Base-by-base conservation (phyloP, 257 asterid genomes). In the Primulina eburnea region DNA sequence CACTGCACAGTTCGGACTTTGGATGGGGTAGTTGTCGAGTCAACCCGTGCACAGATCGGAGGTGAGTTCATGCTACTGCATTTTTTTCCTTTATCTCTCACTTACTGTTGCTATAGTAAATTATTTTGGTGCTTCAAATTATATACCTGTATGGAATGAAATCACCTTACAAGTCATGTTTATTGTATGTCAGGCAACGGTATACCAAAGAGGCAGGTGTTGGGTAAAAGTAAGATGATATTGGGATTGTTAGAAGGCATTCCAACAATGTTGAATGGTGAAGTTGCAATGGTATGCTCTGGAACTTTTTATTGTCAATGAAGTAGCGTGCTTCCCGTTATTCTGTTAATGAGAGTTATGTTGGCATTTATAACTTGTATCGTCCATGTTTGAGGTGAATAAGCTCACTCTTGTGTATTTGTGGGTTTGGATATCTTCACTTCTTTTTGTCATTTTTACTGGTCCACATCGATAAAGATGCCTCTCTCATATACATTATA, bases 191-290 rank as follows among this genome's bases (percentile, higher is more conserved):
- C 85, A 94, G 99, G 96, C 62, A 89, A 75, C 60, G 97, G 95
- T 69, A 75, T 64, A 69, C 97, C 97, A 9, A 70, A 75, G 71
- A 84, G 99, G 85, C 87, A 83, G 68, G 95, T 94, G 63, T 60
- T 94, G 81, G 99, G 99, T n/a, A 94, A 89, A 82, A 89, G 89
- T 88, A 91, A 89, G 83, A 69, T 91, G 79, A 67, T 94, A 76
- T 72, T 91, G 80, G 99, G 99, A 77, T 74, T 91, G 83, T 78
- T 94, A 8, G 97, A 91, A 84, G 97, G 99, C 65, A 80, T 94
- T 67, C 91, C 95, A 17, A 89, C 99, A 60, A 89, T 91, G 99
- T 75, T 83, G 79, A 80, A 69, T 74, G 97, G 92, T 62, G 99
- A 91, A 89, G 85, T 94, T 79, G 93, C 99, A 68, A 81, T 94